These are phyloP conservation scores for Nepenthes mirabilis DNA, from an alignment of 148 eudicot species.

Conservation along the genomic window DNA sequence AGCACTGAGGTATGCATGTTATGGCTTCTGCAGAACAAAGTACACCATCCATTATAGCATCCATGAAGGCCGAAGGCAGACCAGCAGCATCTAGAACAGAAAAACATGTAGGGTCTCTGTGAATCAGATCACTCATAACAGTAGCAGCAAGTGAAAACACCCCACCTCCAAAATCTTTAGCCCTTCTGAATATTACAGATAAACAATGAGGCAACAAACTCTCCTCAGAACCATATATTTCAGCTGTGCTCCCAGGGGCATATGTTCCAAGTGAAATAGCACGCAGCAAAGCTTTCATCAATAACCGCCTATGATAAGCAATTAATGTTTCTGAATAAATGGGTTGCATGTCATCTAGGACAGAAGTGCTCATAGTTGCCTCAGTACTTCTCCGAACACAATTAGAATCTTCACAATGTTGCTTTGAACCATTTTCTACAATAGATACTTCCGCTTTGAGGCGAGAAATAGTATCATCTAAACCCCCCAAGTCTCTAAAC, in stretches of 20 bases:
- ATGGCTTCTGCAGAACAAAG: slow-evolving; percentile 91
- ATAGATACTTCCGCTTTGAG: slow-evolving; percentile 73
- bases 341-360: slow-evolving; percentile 53
- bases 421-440: slow-evolving; percentile 52
- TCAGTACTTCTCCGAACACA: slow-evolving; percentile 19
- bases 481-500: slow-evolving; percentile 93
- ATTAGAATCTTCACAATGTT: slow-evolving; percentile 31
- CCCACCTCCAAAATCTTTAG: slow-evolving; percentile 98
- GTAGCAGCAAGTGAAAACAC: slow-evolving; percentile 92
- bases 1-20: slow-evolving; percentile 93
- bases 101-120: slow-evolving; percentile 93
- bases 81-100: slow-evolving; percentile 78
- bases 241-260: slow-evolving; percentile 83
- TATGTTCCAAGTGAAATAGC: slow-evolving; percentile 94
- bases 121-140: slow-evolving; percentile 92
- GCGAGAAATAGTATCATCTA: slow-evolving; percentile 85
- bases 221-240: slow-evolving; percentile 84
- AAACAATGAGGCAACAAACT: slow-evolving; percentile 84
- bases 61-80: slow-evolving; percentile 80
- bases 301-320: slow-evolving; percentile 66
- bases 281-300: slow-evolving; percentile 89
- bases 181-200: slow-evolving; percentile 69
- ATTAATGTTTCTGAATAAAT: slow-evolving; percentile 80
- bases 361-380: slow-evolving; percentile 23
- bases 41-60: slow-evolving; percentile 86